phyloP scores from a whole-genome alignment of 192 early-diverging fungal genomes.

The Haplosporangium gracile region DNA sequence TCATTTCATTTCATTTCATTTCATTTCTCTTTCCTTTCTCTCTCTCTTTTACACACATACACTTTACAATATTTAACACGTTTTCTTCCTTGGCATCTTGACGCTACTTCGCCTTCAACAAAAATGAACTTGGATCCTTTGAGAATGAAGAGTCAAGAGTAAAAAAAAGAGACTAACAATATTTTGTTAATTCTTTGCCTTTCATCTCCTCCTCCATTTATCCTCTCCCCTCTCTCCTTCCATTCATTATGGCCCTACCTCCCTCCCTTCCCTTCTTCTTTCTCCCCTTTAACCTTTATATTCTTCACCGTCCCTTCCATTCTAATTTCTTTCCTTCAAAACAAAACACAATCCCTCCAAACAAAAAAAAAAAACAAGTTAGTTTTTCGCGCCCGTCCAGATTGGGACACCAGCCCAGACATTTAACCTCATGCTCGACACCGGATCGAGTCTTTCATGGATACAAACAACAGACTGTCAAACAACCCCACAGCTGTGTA shows the following conservation, averaged over 20 bases:
- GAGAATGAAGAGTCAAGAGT: background rate
- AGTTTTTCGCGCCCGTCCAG: conserved; percentile 46
- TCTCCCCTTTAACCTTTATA: background rate
- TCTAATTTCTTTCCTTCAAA: background rate
- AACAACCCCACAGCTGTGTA: conserved; percentile 2
- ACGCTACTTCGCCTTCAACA: background rate
- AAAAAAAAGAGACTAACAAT: background rate
- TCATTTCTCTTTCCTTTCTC: background rate
- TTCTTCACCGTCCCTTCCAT: background rate
- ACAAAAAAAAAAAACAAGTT: background rate
- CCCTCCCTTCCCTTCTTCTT: background rate
- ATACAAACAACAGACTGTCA: conserved; percentile 27
- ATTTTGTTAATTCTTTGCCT: background rate
- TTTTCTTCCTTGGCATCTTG: background rate
- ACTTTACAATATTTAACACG: background rate
- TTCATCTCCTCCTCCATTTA: background rate
- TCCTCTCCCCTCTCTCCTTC: background rate
- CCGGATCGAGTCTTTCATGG: conserved; percentile 50
- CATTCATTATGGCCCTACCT: background rate
- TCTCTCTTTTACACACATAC: background rate
- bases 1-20: too few relatives aligned
- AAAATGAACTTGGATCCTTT: background rate
- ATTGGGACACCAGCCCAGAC: conserved; percentile 36
- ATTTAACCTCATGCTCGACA: conserved; percentile 43
- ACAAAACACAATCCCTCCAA: background rate